Evolutionary conservation across 2,329 filamentous ascomycete genomes (phyloP), one percentile per base, ranked within the genome.

Genomic region (Seiridium unicorne): DNA sequence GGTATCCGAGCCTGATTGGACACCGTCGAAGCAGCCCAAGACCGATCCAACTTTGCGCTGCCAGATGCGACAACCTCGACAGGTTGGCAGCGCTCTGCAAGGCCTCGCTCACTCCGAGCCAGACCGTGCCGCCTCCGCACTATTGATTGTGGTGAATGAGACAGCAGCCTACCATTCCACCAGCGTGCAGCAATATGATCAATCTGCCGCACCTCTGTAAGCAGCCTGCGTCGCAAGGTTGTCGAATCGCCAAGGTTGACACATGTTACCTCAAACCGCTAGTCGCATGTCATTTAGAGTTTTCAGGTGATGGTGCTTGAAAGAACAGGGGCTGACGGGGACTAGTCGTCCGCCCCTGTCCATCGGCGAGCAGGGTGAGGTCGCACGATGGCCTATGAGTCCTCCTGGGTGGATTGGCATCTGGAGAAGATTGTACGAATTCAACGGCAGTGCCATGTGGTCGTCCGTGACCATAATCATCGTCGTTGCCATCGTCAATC

Each of bases 261-360:
- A 31, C 32, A 11, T 49, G 18, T 31, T 36, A 57, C 44, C 44
- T 57, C 54, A 57, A 57, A 57, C 54, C 40, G 53, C 53, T 53
- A 55, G 36, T 55, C 40, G 51, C 40, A 48, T 46, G 42, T 32
- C 42, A 57, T 44, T 57, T 57, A 57, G 54, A 48, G 54, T 57
- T 57, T 48, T 57, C 54, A 57, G 54, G 54, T 57, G 54, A 47
- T 42, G 51, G 51, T 55, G 31, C 35, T 40, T 38, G 34, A 38
- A 10, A 44, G 11, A 34, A 26, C 36, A 55, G 35, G 36, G 36
- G 40, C 13, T 55, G 38, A 55, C 51, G 40, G 54, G 31, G 26
- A 57, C 18, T 40, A 47, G 44, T 48, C 32, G 31, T 42, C 54
- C 54, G 44, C 54, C 35, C 54, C 44, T 53, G 49, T 53, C 31